These are phyloP conservation scores for Sistotremastrum suecicum DNA, from an alignment of 768 basidiomycete species.

Conservation along the genomic window DNA sequence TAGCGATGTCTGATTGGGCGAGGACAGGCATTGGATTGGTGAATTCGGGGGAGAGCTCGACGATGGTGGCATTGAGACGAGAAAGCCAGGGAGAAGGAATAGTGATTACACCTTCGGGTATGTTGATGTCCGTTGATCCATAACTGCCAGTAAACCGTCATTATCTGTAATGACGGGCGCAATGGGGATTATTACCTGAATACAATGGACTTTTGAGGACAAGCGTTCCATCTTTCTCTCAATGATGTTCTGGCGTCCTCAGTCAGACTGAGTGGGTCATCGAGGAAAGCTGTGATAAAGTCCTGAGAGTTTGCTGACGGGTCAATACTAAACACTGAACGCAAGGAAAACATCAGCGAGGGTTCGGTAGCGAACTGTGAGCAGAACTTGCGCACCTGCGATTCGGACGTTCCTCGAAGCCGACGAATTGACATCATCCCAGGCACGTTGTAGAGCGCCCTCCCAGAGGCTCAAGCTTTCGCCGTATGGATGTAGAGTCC, in stretches of 20 bases:
- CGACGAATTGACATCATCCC: constrained; percentile 19
- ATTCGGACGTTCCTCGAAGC: constrained; percentile 28
- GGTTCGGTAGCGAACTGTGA: neutral
- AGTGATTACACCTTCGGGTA: neutral
- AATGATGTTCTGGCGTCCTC: constrained; percentile 11
- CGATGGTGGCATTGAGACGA: constrained; percentile 1
- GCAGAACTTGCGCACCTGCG: constrained; percentile 26
- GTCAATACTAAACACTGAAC: constrained; percentile 43
- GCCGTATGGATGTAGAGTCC: constrained; percentile 19
- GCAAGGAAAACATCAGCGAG: neutral
- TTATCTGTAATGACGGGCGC: neutral
- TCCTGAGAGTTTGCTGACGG: constrained; percentile 38
- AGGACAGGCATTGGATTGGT: too few species aligned
- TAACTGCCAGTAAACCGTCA: neutral
- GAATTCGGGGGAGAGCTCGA: constrained; percentile 2
- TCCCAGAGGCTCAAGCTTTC: constrained; percentile 34
- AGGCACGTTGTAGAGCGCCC: constrained; percentile 22
- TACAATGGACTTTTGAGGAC: neutral
- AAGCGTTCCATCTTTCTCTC: neutral
- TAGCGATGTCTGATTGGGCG: too few species aligned
- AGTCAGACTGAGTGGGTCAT: constrained; percentile 55
- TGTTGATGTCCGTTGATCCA: neutral
- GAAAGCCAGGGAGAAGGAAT: neutral
- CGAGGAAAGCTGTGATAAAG: constrained; percentile 54
- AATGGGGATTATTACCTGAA: neutral